Percentiles rank a stretch among this genome's conserved stretches.
phyloP scores from a whole-genome alignment of 1,139 yeast species.

The Chernovozyma aurita region DNA sequence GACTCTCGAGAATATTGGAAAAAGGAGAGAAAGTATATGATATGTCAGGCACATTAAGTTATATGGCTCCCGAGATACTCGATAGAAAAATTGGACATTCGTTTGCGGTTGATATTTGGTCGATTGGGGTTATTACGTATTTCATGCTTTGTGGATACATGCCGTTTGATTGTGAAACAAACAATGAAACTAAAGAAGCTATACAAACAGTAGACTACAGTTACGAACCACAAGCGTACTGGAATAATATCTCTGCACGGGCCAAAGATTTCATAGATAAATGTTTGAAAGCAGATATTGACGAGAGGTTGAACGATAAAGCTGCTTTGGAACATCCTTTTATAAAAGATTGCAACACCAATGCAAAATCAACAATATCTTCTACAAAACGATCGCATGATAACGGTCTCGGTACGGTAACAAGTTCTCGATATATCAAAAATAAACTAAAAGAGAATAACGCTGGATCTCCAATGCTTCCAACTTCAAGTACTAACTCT shows the following conservation, averaged over 20 bases:
- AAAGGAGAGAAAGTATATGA: slow-evolving; percentile 22
- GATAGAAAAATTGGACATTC: slow-evolving; percentile 51
- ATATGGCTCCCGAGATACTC: slow-evolving; percentile 68
- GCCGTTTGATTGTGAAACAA: slow-evolving; percentile 76
- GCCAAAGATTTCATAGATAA: slow-evolving; percentile 57
- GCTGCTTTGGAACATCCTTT: slow-evolving; percentile 50
- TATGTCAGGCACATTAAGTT: slow-evolving; percentile 64
- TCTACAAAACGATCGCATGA: too few relatives aligned
- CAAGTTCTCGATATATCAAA: too few relatives aligned
- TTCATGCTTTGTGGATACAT: slow-evolving; percentile 72
- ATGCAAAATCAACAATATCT: too few relatives aligned
- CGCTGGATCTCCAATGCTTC: too few relatives aligned
- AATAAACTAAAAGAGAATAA: too few relatives aligned
- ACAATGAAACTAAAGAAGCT: slow-evolving; percentile 64
- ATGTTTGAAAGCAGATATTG: slow-evolving; percentile 49
- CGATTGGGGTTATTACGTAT: slow-evolving; percentile 68
- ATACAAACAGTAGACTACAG: slow-evolving; percentile 52
- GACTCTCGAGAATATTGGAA: slow-evolving; percentile 42
- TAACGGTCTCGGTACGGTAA: too few relatives aligned
- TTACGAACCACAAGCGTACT: slow-evolving; percentile 58
- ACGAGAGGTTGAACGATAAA: slow-evolving; percentile 42
- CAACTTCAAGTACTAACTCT: too few relatives aligned
- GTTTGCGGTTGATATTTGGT: slow-evolving; percentile 69
- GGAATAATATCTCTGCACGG: slow-evolving; percentile 48
- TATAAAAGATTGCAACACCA: slow-evolving; percentile 14